Evolutionary conservation across 1,284 basidiomycete genomes (phyloP).

Genomic region (Tremellales sp.): DNA sequence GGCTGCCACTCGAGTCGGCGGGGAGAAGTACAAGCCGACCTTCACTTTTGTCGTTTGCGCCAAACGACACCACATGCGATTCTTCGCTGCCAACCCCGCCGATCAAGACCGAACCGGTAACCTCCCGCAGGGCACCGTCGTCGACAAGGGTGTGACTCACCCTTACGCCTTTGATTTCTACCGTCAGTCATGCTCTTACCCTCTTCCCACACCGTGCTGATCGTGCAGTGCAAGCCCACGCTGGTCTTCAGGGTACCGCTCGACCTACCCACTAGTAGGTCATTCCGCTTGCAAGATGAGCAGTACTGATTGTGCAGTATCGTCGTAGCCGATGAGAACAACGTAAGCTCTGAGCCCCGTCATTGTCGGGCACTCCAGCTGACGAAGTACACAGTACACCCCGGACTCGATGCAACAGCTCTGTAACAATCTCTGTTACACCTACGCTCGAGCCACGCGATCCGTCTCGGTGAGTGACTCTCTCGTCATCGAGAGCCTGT

Average conservation of each 20-base stretch:
- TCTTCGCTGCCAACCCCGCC: constrained; percentile 40
- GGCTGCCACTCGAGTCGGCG: constrained; percentile 23
- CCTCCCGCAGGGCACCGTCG: constrained; percentile 44
- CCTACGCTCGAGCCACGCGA: constrained; percentile 49
- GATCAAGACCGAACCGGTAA: constrained; percentile 49
- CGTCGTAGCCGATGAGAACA: constrained; percentile 34
- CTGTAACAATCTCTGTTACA: constrained; percentile 48
- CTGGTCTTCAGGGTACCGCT: constrained; percentile 47
- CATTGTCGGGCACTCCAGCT: not conserved
- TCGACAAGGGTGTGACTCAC: constrained; percentile 48
- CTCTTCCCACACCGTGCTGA: not conserved
- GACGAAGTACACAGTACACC: constrained; percentile 41
- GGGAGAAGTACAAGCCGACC: constrained; percentile 39
- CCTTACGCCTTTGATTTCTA: constrained; percentile 49
- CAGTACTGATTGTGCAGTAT: constrained; percentile 17
- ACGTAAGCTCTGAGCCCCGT: constrained; percentile 6
- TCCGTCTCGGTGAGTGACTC: constrained; percentile 40
- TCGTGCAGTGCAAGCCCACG: constrained; percentile 30
- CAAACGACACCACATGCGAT: constrained; percentile 49
- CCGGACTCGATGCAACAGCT: constrained; percentile 43
- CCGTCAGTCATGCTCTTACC: constrained; percentile 17
- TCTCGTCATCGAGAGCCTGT: not conserved
- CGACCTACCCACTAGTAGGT: constrained; percentile 49
- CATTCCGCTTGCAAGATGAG: not conserved
- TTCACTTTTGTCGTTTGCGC: constrained; percentile 48